Evolutionary conservation across 345 rosid genomes (phyloP), one percentile per base, ranked within the genome.

Genomic region (Citrus inodora): DNA sequence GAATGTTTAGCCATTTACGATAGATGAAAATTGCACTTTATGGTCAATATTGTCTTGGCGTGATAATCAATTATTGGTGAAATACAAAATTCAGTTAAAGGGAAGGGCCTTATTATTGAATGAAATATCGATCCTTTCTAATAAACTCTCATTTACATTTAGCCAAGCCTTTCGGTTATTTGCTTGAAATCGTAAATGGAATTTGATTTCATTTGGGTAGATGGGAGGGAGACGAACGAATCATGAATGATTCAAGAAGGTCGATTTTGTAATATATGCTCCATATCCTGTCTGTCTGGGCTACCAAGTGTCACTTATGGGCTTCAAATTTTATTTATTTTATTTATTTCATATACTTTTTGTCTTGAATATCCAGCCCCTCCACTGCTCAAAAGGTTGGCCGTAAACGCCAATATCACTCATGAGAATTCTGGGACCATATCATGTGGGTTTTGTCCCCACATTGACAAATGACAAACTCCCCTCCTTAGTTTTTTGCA

Each of bases 361-460:
- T 63, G 28, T 67, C 48, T 70, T 73, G 81, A 53, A 76, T 59
- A 65, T 48, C 60, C 70, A 46, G 61, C 68, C 60, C 77, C 33
- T 25, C 77, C 51, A 3, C 51, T 74, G 72, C 67, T 58, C 65
- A 83, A 74, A 74, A 82, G 70, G 63, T 42, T 79, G 76, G 46
- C 70, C 60, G 80, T 53, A 70, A 75, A 66, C 40, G 59, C 40
- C 56, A 61, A 70, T 63, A 75, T 28, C 0, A 61, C 16, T 42
- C 16, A 17, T 74, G 77, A 53, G 75, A 48, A 81, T 62, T 78
- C 24, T 76, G 82, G 48, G 53, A 63, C 75, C 75, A 66, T 4
- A 24, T 51, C 80, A 79, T 77, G 86, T 78, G 81, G 77, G 58
- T 67, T 55, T 51, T 75, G 87, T 71, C 82, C 85, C 76, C 73